Evolutionary conservation across 2,329 filamentous ascomycete species (phyloP).

Genomic region (Mycosphaerella arachidis): DNA sequence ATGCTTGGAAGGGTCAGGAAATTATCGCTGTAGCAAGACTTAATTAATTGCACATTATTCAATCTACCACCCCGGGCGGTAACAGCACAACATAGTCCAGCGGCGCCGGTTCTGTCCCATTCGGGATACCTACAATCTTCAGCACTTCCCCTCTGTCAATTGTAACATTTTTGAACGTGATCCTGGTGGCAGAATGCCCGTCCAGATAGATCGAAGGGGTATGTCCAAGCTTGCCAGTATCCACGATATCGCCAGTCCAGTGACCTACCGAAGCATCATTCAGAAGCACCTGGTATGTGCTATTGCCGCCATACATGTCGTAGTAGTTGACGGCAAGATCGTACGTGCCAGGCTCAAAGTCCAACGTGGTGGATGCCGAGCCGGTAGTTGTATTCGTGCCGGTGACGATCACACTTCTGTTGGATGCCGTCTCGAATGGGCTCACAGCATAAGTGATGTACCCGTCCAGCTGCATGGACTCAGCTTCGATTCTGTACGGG

Average conservation of each 20-base stretch:
- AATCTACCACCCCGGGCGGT: conserved; percentile 47
- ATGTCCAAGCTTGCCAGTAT: conserved; percentile 57
- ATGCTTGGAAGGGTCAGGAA: too few relatives aligned
- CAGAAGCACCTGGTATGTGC: conserved; percentile 53
- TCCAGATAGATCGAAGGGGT: conserved; percentile 57
- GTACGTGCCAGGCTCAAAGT: conserved; percentile 53
- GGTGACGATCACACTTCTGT: conserved; percentile 53
- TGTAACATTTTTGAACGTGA: conserved; percentile 53
- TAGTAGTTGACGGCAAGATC: conserved; percentile 64
- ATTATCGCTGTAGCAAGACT: too few relatives aligned
- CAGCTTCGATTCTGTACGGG: conserved; percentile 64
- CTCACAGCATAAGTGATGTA: conserved; percentile 53
- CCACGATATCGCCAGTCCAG: conserved; percentile 43
- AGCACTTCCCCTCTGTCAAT: conserved; percentile 51
- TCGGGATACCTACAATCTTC: conserved; percentile 53
- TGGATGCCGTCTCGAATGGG: conserved; percentile 59
- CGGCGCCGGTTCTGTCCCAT: conserved; percentile 60
- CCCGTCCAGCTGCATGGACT: conserved; percentile 57
- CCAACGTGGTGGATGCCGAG: conserved; percentile 45
- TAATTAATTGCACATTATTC: too few relatives aligned
- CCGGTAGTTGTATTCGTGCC: conserved; percentile 49
- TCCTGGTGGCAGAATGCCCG: conserved; percentile 59
- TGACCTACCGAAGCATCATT: conserved; percentile 50
- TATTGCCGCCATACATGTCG: conserved; percentile 56
- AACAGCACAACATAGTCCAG: conserved; percentile 63